Evolutionary conservation across 2,329 filamentous ascomycete species (phyloP).

Genomic region (Penicillium sp.): DNA sequence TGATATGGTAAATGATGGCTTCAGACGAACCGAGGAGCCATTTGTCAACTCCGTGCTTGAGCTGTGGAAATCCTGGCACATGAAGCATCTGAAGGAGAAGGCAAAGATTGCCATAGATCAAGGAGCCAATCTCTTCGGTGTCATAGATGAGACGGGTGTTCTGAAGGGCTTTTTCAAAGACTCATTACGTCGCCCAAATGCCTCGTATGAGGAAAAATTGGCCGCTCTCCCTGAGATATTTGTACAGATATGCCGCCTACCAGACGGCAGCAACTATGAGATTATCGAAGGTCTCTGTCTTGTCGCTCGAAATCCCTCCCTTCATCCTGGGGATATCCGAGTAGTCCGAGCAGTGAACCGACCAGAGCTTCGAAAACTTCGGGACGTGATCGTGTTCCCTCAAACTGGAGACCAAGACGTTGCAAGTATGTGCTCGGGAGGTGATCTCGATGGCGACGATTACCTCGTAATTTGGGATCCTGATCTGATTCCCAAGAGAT

Average conservation of each 20-base stretch:
- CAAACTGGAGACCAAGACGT: constrained; percentile 79
- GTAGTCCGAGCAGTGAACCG: constrained; percentile 81
- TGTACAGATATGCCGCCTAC: constrained; percentile 68
- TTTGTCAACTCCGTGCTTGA: constrained; percentile 77
- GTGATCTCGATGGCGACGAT: constrained; percentile 93
- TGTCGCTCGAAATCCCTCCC: constrained; percentile 85
- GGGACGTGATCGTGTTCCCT: constrained; percentile 84
- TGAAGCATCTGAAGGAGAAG: constrained; percentile 90
- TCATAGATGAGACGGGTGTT: constrained; percentile 77
- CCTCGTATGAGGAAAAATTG: constrained; percentile 43
- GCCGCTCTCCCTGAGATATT: constrained; percentile 79
- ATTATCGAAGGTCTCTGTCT: constrained; percentile 76
- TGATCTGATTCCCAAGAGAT: constrained; percentile 65
- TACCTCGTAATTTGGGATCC: constrained; percentile 92
- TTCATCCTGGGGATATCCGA: constrained; percentile 89
- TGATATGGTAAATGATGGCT: constrained; percentile 74
- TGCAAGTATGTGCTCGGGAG: constrained; percentile 92
- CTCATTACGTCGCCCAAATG: constrained; percentile 38
- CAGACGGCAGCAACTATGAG: constrained; percentile 55
- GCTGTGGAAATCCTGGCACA: constrained; percentile 84
- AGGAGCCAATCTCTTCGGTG: constrained; percentile 84
- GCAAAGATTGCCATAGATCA: constrained; percentile 78
- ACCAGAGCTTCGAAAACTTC: constrained; percentile 69
- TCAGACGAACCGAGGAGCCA: constrained; percentile 72
- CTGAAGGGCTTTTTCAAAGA: constrained; percentile 68